Base-by-base conservation (phyloP, 2,329 filamentous ascomycete species). In the Penicillium rolfsii region DNA sequence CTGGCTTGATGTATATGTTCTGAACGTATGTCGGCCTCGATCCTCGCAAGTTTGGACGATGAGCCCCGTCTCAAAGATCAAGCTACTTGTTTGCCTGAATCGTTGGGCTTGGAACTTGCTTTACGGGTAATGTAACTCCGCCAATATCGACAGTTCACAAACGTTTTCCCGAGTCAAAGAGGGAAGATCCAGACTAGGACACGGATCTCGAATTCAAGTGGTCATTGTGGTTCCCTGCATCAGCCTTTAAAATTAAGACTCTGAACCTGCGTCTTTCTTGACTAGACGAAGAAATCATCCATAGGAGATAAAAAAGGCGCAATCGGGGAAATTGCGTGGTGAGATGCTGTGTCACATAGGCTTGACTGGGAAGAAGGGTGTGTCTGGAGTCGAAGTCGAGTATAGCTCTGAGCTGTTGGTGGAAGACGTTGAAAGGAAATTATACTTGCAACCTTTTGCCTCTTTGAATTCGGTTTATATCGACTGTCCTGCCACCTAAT, bases 11-110 rank as follows among this genome's bases (percentile, higher is more conserved):
- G 9, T 33, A 41, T 41, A 19, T 22, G 6, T n/a, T 22, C 40
- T 43, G 40, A 9, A 11, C 24, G 40, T 4, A 43, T 22, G 7
- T 41, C 38, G 38, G 38, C 6, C 6, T 41, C n/a, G 38, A 8
- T 41, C 16, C 43, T 46, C 43, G 7, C 43, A 46, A 24, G 43
- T 46, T 6, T 46, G 24, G 24, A 30, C 8, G 57, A 63, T 64
- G 61, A 71, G 70, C 67, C 54, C 67, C 65, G 62, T 45, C 5
- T 28, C 1, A 48, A 16, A 33, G 9, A 19, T 33, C 19, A 16
- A 4, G 3, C 5, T 14, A 26, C 1, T 19, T 4, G 4, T 9
- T 8, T 19, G 48, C 16, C 16, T 3, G 5, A 7, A 26, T n/a
- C 1, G 26, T n/a, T 2, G 35, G 11, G 36, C 2, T 2, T 16